phyloP scores from a whole-genome alignment of 1,139 yeast genomes.

The Sugiyamaella xylanicola region DNA sequence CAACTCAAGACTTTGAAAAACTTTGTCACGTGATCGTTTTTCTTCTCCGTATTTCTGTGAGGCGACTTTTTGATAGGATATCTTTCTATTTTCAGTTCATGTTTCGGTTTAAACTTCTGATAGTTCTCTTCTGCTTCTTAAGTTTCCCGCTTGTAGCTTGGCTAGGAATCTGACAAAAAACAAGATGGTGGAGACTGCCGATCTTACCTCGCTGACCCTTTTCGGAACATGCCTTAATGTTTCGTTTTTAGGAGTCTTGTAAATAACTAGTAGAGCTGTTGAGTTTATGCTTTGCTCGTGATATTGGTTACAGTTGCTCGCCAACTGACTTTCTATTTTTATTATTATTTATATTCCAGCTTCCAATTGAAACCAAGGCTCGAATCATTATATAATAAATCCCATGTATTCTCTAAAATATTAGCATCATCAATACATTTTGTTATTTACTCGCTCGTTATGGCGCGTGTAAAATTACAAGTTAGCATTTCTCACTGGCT shows the following conservation, averaged over 20 bases:
- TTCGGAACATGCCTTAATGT: background rate
- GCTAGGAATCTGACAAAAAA: too few relatives aligned
- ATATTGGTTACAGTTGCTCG: background rate
- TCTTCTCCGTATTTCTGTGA: too few relatives aligned
- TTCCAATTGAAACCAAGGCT: background rate
- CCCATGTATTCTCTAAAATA: background rate
- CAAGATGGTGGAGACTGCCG: background rate
- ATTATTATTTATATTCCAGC: background rate
- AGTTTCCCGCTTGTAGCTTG: too few relatives aligned
- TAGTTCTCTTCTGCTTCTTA: too few relatives aligned
- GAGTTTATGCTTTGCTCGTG: background rate
- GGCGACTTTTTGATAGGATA: too few relatives aligned
- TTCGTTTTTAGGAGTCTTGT: background rate
- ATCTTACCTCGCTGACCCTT: constrained; percentile 2
- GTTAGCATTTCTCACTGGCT: constrained; percentile 1
- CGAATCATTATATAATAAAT: constrained; percentile 9
- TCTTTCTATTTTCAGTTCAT: background rate
- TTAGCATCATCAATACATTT: background rate
- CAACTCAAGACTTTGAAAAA: too few relatives aligned
- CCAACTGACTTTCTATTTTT: too few relatives aligned
- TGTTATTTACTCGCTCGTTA: background rate
- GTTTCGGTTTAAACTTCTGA: constrained; percentile 1
- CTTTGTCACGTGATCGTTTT: background rate
- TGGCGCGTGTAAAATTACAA: constrained; percentile 7
- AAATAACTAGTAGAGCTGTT: background rate